These are phyloP conservation scores for Phaeolepiota aurea DNA, from an alignment of 768 basidiomycete species.

Conservation along the genomic window DNA sequence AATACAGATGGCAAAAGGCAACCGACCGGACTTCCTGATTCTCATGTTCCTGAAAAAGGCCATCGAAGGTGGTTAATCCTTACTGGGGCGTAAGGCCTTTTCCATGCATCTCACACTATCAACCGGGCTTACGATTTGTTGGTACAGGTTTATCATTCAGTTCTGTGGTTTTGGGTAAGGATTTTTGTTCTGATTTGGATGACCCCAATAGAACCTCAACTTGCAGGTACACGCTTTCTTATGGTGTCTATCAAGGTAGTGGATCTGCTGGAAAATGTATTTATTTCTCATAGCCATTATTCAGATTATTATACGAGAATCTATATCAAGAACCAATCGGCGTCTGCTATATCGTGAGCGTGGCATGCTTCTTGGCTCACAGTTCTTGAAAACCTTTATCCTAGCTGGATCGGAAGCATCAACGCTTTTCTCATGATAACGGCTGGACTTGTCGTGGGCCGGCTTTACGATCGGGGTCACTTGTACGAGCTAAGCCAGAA, in stretches of 20 bases:
- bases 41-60: not conserved
- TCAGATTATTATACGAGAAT: constrained; percentile 29
- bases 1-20: not conserved
- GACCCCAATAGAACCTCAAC: not conserved
- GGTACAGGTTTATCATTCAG: constrained; percentile 26
- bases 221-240: constrained; percentile 27
- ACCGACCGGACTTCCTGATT: not conserved
- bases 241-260: constrained; percentile 35
- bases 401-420: constrained; percentile 22
- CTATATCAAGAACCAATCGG: constrained; percentile 24
- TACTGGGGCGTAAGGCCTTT: not conserved
- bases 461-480: constrained; percentile 38
- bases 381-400: not conserved
- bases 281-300: not conserved
- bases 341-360: constrained; percentile 31
- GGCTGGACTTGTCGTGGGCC: constrained; percentile 29
- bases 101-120: not conserved
- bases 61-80: not conserved
- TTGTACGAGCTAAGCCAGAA: constrained; percentile 21
- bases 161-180: constrained; percentile 27
- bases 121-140: not conserved
- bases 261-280: not conserved
- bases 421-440: constrained; percentile 35
- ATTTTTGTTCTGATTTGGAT: not conserved
- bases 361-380: too few species aligned